Base-by-base conservation (phyloP, 768 basidiomycete genomes). In the Lactifluus pinguis region DNA sequence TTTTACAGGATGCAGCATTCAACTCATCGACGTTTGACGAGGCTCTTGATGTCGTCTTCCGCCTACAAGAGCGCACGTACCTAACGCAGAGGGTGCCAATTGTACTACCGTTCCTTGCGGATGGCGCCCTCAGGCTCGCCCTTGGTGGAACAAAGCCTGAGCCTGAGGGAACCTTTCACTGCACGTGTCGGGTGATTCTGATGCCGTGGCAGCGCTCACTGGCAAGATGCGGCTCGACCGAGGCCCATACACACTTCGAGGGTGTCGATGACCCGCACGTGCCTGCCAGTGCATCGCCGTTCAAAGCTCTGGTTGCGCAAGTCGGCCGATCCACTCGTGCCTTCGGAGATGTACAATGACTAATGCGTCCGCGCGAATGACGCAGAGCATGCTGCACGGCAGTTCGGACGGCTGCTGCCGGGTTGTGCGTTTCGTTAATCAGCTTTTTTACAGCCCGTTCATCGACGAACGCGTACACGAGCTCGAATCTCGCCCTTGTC, bases 221-320 rank as follows among this genome's bases (percentile, higher is more conserved):
- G 25, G 25, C 25, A 25, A 92, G 72, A 79, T 92, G 36, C 85
- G 92, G 59, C 92, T 98, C 59, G 92, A 95, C 71, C 82, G 86
- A 66, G 93, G 92, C 2, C 88, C 92, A 67, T 95, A 95, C 73
- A 92, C 87, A 25, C 47, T 78, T 94, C 62, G 90, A 95, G 63
- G 86, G 86, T 38, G 84, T 95, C 48, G 89, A 93, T 63, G 94
- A 97, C 69, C 91, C 94, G 0, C 87, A 94, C 67, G 86, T 94
- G 50, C 84, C 91, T 2, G 90, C 92, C n/a, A n/a, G n/a, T n/a
- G n/a, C n/a, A 8, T 92, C 92, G 2, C 76, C 95, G 44, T 80
- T 95, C 73, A 97, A n/a, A 98, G 74, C 79, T 95, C 7, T 98
- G 93, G 93, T 77, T 97, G 19, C 83, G 95, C 49, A 98, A n/a